These are phyloP conservation scores for Lichenothelia convexa DNA, from an alignment of 495 filamentous ascomycete species.

Conservation along the genomic window DNA sequence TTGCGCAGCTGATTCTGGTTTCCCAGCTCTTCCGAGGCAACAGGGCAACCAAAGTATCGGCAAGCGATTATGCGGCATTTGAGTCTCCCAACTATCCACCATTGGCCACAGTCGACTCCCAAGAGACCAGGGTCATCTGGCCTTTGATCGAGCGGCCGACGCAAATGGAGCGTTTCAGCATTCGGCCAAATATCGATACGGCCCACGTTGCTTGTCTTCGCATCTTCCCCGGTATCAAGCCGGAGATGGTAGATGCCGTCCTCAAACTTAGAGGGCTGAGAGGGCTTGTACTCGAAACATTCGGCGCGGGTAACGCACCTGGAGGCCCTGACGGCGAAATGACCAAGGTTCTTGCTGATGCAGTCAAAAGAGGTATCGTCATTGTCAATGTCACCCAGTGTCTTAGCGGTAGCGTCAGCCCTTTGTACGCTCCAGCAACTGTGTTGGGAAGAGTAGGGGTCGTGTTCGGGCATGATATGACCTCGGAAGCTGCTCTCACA, in stretches of 20 bases:
- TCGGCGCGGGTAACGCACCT: slow-evolving; percentile 88
- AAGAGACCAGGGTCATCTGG: slow-evolving; percentile 75
- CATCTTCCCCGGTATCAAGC: slow-evolving; percentile 90
- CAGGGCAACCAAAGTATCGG: slow-evolving; percentile 72
- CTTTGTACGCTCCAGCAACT: slow-evolving; percentile 83
- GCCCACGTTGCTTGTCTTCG: slow-evolving; percentile 81
- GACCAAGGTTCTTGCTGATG: slow-evolving; percentile 59
- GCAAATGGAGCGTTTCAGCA: slow-evolving; percentile 50
- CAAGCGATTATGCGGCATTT: slow-evolving; percentile 75
- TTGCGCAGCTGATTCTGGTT: no score
- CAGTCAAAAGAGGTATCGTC: slow-evolving; percentile 63
- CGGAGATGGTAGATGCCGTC: slow-evolving; percentile 85
- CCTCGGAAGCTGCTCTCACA: slow-evolving; percentile 80
- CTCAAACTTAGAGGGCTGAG: slow-evolving; percentile 57
- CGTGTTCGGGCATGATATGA: slow-evolving; percentile 84
- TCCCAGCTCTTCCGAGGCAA: slow-evolving; percentile 88
- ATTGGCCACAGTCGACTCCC: slow-evolving; percentile 60
- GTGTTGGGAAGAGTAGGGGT: slow-evolving; percentile 74
- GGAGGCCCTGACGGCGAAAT: slow-evolving; percentile 66
- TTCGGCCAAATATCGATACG: slow-evolving; percentile 66
- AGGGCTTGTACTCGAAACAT: slow-evolving; percentile 83
- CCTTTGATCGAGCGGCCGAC: slow-evolving; percentile 57
- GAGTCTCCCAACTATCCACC: slow-evolving; percentile 67
- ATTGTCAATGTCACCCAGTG: slow-evolving; percentile 94
- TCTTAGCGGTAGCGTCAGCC: slow-evolving; percentile 68